Base-by-base conservation (phyloP, 78 protist genomes). In the Dictyostelium brefeldianum region DNA sequence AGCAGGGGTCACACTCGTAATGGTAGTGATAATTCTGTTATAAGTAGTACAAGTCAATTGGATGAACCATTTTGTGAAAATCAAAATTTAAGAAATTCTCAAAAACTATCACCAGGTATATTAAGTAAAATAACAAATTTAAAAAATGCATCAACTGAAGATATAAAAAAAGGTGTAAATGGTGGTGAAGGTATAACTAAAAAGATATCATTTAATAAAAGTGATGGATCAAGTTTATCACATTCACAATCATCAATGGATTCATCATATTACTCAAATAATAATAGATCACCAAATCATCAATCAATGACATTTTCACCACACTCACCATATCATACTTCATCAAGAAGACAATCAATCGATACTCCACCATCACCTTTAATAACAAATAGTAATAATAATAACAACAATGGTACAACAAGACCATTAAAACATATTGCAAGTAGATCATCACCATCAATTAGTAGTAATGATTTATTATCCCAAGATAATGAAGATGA, bases 201-300 rank as follows among this genome's bases (percentile, higher is more conserved):
- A 65, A 36, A 65, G 29, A 65, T 65, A 65, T 64, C 73, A 29
- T 25, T 64, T 41, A 27, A 25, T 64, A 29, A 27, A 59, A 59
- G 22, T 22, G 31, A 65, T 65, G 73, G 73, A 12, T 65, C 73
- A 0, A 65, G 74, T 15, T 15, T 65, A 65, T 27, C 46, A 14
- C 74, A 65, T 27, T 65, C 74, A 12, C 41, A 65, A 12, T 65
- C 74, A 65, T 65, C 74, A 27, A 65, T 65, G 41, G 74, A 65
- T 15, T 29, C 29, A 4, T 62, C 74, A 27, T 46, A 41, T 27
- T 29, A 14, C 2, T 57, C 41, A 15, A 25, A 29, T 10, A 29
- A 10, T 29, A 65, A 36, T 65, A 65, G 31, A 65, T 65, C 74
- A 5, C 74, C 74, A 29, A 65, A 25, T 29, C 74, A 65, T 65